Percentiles rank a stretch among this genome's conserved stretches.
Conservation (phyloP, 2,329 filamentous ascomycete species). For the Scytalidium lignicola region DNA sequence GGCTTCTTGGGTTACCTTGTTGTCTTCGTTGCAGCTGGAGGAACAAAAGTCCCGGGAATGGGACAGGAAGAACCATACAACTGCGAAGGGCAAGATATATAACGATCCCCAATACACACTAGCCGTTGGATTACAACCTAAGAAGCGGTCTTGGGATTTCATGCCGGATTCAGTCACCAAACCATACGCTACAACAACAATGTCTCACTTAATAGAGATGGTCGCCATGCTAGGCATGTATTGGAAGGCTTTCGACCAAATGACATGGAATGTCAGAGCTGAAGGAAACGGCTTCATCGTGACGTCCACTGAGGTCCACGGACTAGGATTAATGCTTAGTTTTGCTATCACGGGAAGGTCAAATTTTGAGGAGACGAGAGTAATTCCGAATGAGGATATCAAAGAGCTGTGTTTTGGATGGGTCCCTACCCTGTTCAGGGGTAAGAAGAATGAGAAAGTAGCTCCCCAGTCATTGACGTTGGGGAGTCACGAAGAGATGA, state of each 20-base stretch:
- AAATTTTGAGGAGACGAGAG: constrained; percentile 42
- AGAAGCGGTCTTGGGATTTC: constrained; percentile 33
- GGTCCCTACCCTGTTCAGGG: constrained; percentile 50
- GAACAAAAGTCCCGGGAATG: constrained; percentile 43
- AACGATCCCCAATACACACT: constrained; percentile 15
- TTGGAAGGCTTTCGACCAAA: constrained; percentile 54
- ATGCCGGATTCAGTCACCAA: constrained; percentile 31
- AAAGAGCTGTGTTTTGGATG: constrained; percentile 53
- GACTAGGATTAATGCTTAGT: constrained; percentile 50
- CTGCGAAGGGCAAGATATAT: neutral
- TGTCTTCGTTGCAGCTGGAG: constrained; percentile 46
- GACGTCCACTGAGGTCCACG: constrained; percentile 31
- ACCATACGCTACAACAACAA: constrained; percentile 30
- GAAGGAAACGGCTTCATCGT: constrained; percentile 32
- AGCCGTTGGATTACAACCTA: constrained; percentile 24
- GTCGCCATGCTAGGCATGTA: constrained; percentile 40
- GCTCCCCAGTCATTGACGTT: constrained; percentile 30
- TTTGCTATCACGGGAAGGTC: constrained; percentile 47
- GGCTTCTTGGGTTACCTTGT: constrained; percentile 48
- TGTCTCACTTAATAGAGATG: constrained; percentile 31
- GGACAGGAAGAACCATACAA: constrained; percentile 18
- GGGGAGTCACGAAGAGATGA: constrained; percentile 43
- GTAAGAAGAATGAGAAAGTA: constrained; percentile 28
- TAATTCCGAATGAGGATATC: constrained; percentile 47
- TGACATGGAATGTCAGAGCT: constrained; percentile 41